phyloP scores from a whole-genome alignment of 83 land plant species.

The Diphasiastrum complanatum region DNA sequence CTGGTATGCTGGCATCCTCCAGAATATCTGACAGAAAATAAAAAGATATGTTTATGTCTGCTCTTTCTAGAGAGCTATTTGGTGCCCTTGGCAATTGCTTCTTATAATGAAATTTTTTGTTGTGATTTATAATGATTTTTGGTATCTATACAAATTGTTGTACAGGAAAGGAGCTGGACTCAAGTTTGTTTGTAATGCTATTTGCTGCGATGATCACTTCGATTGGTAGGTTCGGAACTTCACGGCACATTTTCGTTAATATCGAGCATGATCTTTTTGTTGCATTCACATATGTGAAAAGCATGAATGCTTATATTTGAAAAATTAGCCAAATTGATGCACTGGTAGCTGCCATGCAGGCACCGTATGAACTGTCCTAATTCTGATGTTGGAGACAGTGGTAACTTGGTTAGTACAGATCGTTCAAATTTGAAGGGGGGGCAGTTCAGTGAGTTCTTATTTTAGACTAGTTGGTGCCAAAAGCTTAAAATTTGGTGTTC shows the following conservation, averaged over 20 bases:
- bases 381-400: constrained; percentile 46
- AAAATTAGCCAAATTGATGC: background rate
- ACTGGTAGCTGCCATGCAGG: constrained; percentile 28
- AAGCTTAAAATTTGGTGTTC: no score
- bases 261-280: background rate
- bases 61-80: background rate
- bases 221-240: constrained; percentile 29
- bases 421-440: constrained; percentile 12
- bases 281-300: background rate
- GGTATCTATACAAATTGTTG: background rate
- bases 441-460: constrained; percentile 48
- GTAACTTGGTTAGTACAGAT: constrained; percentile 31
- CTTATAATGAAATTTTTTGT: constrained; percentile 1
- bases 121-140: background rate
- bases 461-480: constrained; percentile 25
- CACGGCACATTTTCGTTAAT: background rate
- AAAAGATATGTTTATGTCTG: background rate
- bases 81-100: background rate
- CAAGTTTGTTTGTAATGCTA: constrained; percentile 40
- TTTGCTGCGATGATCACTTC: constrained; percentile 59
- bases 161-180: constrained; percentile 49
- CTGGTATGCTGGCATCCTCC: constrained; percentile 30
- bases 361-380: constrained; percentile 53
- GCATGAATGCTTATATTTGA: background rate
- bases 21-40: background rate